phyloP scores from a whole-genome alignment of 352 stramenopile genomes.

The Pythium brachiatum region DNA sequence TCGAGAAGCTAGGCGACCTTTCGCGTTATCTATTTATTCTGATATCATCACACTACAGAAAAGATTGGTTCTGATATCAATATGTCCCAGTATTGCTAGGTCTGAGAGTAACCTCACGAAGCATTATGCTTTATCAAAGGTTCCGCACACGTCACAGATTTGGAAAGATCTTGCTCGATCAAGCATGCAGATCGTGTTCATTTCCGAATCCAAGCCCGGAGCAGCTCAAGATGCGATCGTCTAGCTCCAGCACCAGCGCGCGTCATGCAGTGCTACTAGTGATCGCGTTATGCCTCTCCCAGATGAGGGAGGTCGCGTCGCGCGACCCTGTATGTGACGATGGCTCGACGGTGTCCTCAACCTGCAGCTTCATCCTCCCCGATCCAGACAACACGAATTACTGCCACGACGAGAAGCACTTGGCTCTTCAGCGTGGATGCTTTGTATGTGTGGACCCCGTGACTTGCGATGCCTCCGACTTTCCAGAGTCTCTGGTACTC shows the following conservation, averaged over 20 bases:
- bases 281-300: neutral
- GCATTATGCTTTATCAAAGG: slow-evolving; percentile 2
- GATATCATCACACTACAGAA: no score
- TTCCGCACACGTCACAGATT: slow-evolving; percentile 19
- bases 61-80: neutral
- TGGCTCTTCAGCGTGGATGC: slow-evolving; percentile 49
- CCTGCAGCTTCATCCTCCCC: slow-evolving; percentile 13
- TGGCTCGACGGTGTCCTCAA: slow-evolving; percentile 1
- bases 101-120: no score
- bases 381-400: slow-evolving; percentile 25
- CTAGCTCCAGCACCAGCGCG: neutral
- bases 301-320: neutral
- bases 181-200: neutral
- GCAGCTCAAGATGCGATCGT: slow-evolving; percentile 1
- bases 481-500: neutral
- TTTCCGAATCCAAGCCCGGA: slow-evolving; percentile 8
- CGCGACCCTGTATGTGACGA: slow-evolving; percentile 43
- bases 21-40: no score
- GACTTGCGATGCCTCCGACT: slow-evolving; percentile 23
- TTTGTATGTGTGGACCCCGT: slow-evolving; percentile 40
- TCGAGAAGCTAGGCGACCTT: no score
- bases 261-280: neutral
- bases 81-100: slow-evolving; percentile 6
- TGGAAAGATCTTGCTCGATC: slow-evolving; percentile 21
- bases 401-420: slow-evolving; percentile 28